These are phyloP conservation scores for Salix brachista DNA, from an alignment of 345 rosid species.

Conservation along the genomic window DNA sequence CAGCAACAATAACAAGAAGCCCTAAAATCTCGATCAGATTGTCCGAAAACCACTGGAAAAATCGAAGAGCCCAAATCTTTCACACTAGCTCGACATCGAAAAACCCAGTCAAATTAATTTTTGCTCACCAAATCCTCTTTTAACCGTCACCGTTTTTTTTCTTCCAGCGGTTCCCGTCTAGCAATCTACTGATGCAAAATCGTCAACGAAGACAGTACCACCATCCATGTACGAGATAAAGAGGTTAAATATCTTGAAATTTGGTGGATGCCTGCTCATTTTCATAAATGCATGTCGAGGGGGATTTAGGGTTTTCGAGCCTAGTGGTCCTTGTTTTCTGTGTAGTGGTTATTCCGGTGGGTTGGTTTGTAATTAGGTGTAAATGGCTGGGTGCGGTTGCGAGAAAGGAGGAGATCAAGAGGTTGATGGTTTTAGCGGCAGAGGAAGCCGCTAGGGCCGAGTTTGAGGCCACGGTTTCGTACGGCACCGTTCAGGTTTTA, in stretches of 20 bases:
- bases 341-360: slow-evolving; percentile 41
- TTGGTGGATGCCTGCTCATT: slow-evolving; percentile 20
- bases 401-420: slow-evolving; percentile 67
- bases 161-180: slow-evolving; percentile 17
- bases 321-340: slow-evolving; percentile 55
- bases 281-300: slow-evolving; percentile 75
- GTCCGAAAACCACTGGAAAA: slow-evolving; percentile 6
- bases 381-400: slow-evolving; percentile 63
- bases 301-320: slow-evolving; percentile 88
- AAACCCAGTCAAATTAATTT: neutral
- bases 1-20: neutral
- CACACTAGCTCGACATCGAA: neutral
- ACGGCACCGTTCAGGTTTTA: slow-evolving; percentile 34
- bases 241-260: neutral
- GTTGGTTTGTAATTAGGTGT: slow-evolving; percentile 46
- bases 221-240: neutral
- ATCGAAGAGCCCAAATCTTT: neutral
- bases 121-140: neutral
- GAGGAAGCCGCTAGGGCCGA: slow-evolving; percentile 88
- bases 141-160: slow-evolving; percentile 4
- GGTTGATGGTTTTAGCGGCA: slow-evolving; percentile 71
- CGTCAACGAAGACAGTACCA: slow-evolving; percentile 1
- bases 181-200: slow-evolving; percentile 25
- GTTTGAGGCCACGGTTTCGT: slow-evolving; percentile 54
- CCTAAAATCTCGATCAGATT: slow-evolving; percentile 34